Percentiles rank a stretch among this genome's conserved stretches.
These are phyloP conservation scores for Apiotrichum montevideense DNA, from an alignment of 1,284 basidiomycete genomes.

Conservation along the genomic window DNA sequence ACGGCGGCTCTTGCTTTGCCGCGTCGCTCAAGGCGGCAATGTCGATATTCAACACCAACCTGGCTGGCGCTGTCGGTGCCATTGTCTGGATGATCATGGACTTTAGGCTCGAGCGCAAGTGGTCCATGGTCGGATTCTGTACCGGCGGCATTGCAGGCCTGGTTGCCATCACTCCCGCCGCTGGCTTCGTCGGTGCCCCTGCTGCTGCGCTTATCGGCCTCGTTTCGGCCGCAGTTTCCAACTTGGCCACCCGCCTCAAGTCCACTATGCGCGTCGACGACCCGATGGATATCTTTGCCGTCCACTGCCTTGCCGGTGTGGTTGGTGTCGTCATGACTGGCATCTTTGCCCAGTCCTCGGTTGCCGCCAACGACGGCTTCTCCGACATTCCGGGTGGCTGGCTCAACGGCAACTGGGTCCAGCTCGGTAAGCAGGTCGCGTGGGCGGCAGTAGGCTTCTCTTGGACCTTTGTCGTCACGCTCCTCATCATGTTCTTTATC, in stretches of 20 bases:
- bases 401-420: constrained; percentile 65
- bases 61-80: constrained; percentile 53
- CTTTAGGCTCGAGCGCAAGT: constrained; percentile 71
- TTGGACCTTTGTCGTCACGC: constrained; percentile 53
- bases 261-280: constrained; percentile 46
- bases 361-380: constrained; percentile 64
- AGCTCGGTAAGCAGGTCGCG: constrained; percentile 74
- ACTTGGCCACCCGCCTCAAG: constrained; percentile 79
- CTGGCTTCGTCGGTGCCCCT: constrained; percentile 47
- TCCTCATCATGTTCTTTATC: constrained; percentile 53
- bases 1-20: constrained; percentile 70
- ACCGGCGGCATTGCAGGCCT: constrained; percentile 59
- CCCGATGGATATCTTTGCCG: constrained; percentile 69
- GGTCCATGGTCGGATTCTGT: constrained; percentile 80
- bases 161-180: constrained; percentile 71
- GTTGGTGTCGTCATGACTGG: constrained; percentile 63
- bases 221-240: constrained; percentile 67
- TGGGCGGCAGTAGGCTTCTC: constrained; percentile 66
- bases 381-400: constrained; percentile 60
- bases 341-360: constrained; percentile 66
- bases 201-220: constrained; percentile 67
- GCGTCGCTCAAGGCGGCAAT: constrained; percentile 83
- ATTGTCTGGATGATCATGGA: constrained; percentile 86
- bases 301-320: constrained; percentile 84
- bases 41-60: constrained; percentile 81